phyloP scores from a whole-genome alignment of 768 basidiomycete species.

The Russula foetens region DNA sequence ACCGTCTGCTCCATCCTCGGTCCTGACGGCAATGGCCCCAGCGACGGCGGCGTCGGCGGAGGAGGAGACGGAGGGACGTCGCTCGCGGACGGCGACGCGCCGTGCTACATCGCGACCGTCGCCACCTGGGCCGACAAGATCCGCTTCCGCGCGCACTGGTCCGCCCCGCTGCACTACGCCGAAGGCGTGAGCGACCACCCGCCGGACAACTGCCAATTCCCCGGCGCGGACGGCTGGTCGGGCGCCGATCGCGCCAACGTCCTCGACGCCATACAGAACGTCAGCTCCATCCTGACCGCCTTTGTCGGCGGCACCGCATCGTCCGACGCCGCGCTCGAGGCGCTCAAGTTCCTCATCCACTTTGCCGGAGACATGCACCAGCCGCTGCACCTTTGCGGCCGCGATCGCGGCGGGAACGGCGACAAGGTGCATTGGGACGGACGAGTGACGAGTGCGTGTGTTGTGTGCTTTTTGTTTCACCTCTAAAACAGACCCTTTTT shows the following conservation, averaged over 20 bases:
- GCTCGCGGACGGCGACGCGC: conserved; percentile 26
- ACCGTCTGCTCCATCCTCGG: conserved; percentile 68
- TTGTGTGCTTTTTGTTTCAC: background rate
- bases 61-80: no score
- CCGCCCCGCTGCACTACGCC: conserved; percentile 67
- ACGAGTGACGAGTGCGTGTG: conserved; percentile 54
- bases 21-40: conserved; percentile 21
- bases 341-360: conserved; percentile 89
- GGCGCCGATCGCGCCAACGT: conserved; percentile 54
- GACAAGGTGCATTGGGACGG: conserved; percentile 68
- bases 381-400: conserved; percentile 85
- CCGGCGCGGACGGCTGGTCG: conserved; percentile 67
- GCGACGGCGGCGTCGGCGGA: conserved; percentile 23
- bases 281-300: conserved; percentile 51
- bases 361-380: conserved; percentile 91
- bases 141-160: conserved; percentile 50
- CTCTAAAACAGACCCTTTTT: background rate
- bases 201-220: conserved; percentile 64
- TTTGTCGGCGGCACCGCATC: conserved; percentile 31
- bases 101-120: conserved; percentile 76
- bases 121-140: conserved; percentile 85
- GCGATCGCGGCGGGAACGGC: conserved; percentile 83
- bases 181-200: conserved; percentile 74
- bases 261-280: conserved; percentile 70
- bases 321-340: conserved; percentile 50